These are phyloP conservation scores for Epicoccum nigrum DNA, from an alignment of 2,329 filamentous ascomycete genomes.

Conservation along the genomic window DNA sequence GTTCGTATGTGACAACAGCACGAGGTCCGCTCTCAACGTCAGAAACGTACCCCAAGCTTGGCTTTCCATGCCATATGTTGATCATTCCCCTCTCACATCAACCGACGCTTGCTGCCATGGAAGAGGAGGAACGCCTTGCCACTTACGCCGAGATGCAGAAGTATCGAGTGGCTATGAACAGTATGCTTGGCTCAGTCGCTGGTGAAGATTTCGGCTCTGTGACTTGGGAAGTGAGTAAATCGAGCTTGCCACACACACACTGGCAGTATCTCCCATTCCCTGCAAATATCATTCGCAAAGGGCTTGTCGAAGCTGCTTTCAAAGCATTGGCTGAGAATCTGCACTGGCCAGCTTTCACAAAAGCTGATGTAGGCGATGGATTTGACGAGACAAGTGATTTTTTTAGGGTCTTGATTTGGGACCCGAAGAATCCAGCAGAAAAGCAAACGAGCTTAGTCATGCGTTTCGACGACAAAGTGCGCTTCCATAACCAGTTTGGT, in stretches of 20 bases:
- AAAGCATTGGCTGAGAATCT: conserved; percentile 84
- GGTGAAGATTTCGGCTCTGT: conserved; percentile 73
- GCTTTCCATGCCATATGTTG: conserved; percentile 84
- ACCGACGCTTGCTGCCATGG: conserved; percentile 73
- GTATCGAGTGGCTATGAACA: conserved; percentile 78
- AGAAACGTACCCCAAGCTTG: conserved; percentile 72
- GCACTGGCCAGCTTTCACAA: conserved; percentile 61
- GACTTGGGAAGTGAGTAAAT: conserved; percentile 89
- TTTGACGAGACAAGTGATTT: conserved; percentile 63
- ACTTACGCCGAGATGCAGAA: conserved; percentile 82
- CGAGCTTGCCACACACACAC: conserved; percentile 82
- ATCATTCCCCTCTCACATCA: conserved; percentile 88
- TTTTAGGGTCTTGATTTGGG: conserved; percentile 84
- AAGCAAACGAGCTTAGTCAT: conserved; percentile 75
- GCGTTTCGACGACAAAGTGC: conserved; percentile 70
- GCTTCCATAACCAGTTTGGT: conserved; percentile 91
- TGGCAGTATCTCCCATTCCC: conserved; percentile 91
- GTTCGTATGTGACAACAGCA: conserved; percentile 86
- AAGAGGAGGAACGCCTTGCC: conserved; percentile 61
- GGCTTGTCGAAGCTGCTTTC: conserved; percentile 86
- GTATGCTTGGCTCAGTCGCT: conserved; percentile 67
- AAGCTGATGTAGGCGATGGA: conserved; percentile 50
- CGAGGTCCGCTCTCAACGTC: conserved; percentile 83
- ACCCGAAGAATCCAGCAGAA: conserved; percentile 56
- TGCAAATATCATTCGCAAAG: conserved; percentile 68